phyloP scores from a whole-genome alignment of 371 early-diverging fungal genomes.

The Thermomucor indicae-seudaticae region DNA sequence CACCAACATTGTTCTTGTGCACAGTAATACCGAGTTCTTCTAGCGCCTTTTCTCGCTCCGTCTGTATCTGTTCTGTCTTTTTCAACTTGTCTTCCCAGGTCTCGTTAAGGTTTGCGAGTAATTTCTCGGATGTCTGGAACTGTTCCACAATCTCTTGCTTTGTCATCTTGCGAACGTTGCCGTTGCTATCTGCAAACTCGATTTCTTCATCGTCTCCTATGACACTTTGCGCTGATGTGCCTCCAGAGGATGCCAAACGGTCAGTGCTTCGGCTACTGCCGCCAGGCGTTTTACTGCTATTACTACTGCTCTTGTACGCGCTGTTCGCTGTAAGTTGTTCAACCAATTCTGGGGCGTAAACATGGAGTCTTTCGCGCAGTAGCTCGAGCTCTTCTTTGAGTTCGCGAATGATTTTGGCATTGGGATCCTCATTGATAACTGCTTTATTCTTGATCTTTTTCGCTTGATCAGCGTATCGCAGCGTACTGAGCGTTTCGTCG shows the following conservation, averaged over 20 bases:
- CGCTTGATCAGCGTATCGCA: conserved; percentile 94
- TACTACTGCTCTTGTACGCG: conserved; percentile 18
- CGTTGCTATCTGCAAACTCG: conserved; percentile 47
- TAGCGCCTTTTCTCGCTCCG: conserved; percentile 70
- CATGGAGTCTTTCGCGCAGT: conserved; percentile 60
- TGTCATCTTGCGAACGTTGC: conserved; percentile 49
- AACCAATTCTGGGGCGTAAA: conserved; percentile 58
- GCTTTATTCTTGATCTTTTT: conserved; percentile 91
- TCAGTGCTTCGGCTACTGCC: too few relatives aligned
- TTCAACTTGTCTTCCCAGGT: conserved; percentile 85
- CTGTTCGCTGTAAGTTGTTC: conserved; percentile 36
- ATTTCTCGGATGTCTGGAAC: conserved; percentile 82
- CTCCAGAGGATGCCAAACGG: neutral
- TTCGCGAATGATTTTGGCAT: conserved; percentile 80
- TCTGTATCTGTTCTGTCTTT: conserved; percentile 72
- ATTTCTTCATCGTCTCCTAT: conserved; percentile 19
- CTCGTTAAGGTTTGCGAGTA: conserved; percentile 77
- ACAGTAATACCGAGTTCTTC: conserved; percentile 81
- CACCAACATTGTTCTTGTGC: conserved; percentile 72
- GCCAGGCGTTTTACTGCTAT: conserved; percentile 1
- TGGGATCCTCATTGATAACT: conserved; percentile 89
- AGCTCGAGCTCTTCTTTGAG: conserved; percentile 79
- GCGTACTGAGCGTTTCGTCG: conserved; percentile 90
- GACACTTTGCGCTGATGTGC: neutral
- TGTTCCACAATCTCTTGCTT: conserved; percentile 73